Base-by-base conservation (phyloP, 192 early-diverging fungal species). In the Coemansia sp. region DNA sequence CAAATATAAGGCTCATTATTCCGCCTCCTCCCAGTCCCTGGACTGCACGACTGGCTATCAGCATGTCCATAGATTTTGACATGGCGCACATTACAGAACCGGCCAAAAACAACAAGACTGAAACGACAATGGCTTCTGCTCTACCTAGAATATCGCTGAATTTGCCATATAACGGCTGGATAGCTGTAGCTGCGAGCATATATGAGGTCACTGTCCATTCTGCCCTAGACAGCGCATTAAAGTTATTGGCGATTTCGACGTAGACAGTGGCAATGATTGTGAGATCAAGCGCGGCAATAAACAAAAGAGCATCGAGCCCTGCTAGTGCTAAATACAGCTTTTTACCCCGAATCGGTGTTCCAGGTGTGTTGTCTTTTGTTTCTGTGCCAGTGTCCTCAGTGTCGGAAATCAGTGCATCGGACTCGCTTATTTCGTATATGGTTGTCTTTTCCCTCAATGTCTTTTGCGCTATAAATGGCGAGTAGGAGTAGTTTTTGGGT, bases 91-190 rank as follows among this genome's bases (percentile, higher is more conserved):
- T 73, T 2, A 91, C 67, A 0, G 91, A 93, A 5, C 95, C 95
- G 7, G 90, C 54, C 60, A 89, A 85, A 70, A 99, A 99, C 29
- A 94, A 64, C 28, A 81, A 55, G 38, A 94, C 86, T 2, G 92
- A 90, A 34, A 87, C 83, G 0, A 95, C 61, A 32, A 97, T 87
- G n/a, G 86, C 85, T n/a, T 73, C 57, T 66, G 94, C 91, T 33
- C 94, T 87, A 25, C 94, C 94, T 80, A 96, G 91, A 63, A 96
- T 96, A 67, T 98, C 95, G 51, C 92, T 87, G 60, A 97, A 85
- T 67, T 92, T 92, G 54, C 89, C 93, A 73, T 84, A 95, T 3
- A 85, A 71, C 58, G 88, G 87, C 65, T 89, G 82, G 48, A 89
- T 83, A 5, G 90, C 86, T 12, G 88, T 86, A 5, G 66, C 72